A percentile compares a stretch with the other conserved stretches of the same genome.
Evolutionary conservation across 768 basidiomycete species (phyloP).

Genomic region (Auriscalpium microsporum): DNA sequence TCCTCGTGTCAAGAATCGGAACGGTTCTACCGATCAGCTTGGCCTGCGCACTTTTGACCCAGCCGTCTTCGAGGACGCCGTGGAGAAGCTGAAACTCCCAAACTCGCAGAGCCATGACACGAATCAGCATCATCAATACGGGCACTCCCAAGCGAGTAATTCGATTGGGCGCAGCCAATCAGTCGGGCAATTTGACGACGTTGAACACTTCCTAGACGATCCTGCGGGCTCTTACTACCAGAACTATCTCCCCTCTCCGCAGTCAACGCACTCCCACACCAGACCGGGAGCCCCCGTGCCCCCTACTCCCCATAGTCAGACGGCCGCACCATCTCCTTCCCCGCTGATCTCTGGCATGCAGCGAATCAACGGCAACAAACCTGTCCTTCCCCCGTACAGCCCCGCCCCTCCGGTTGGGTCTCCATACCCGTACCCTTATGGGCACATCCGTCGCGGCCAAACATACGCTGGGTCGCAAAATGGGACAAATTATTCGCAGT

Average conservation of each 20-base stretch:
- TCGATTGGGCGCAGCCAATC: slow-evolving; percentile 1
- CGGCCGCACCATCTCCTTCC: slow-evolving; percentile 65
- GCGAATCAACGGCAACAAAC: slow-evolving; percentile 24
- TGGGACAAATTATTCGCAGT: slow-evolving; percentile 20
- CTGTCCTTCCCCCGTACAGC: slow-evolving; percentile 35
- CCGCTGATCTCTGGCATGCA: slow-evolving; percentile 50
- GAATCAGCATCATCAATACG: slow-evolving; percentile 4
- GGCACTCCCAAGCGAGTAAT: neutral
- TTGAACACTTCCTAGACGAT: slow-evolving; percentile 52
- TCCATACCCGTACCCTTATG: slow-evolving; percentile 73
- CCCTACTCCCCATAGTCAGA: slow-evolving; percentile 70
- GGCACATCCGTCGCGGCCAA: slow-evolving; percentile 53
- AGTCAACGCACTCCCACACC: slow-evolving; percentile 8
- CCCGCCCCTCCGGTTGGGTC: slow-evolving; percentile 57
- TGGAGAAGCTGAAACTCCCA: slow-evolving; percentile 10
- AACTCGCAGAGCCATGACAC: neutral
- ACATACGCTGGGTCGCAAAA: slow-evolving; percentile 28
- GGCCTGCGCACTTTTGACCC: slow-evolving; percentile 12
- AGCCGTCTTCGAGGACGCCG: slow-evolving; percentile 5
- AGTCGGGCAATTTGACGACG: slow-evolving; percentile 40
- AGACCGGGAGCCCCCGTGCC: slow-evolving; percentile 73
- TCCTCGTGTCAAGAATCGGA: slow-evolving; percentile 12
- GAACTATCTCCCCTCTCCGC: slow-evolving; percentile 44
- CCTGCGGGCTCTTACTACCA: slow-evolving; percentile 52
- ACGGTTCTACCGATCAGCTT: slow-evolving; percentile 12